Percentiles rank a stretch among this genome's conserved stretches.
These are phyloP conservation scores for Centaurea solstitialis DNA, from an alignment of 129 eudicot species.

Conservation along the genomic window DNA sequence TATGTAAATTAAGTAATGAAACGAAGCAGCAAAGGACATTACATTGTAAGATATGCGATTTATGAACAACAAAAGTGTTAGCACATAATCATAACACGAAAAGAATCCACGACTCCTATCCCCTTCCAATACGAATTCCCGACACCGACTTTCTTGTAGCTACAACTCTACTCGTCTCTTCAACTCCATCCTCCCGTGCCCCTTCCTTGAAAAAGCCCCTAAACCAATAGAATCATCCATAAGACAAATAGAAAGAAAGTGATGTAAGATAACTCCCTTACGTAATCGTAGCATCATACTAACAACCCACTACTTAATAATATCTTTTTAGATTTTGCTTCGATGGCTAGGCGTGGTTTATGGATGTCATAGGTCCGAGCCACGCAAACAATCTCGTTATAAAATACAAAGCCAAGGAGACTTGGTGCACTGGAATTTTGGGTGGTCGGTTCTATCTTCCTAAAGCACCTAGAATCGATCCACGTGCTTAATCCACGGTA, in stretches of 20 bases:
- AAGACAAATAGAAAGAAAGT: slow-evolving; percentile 19
- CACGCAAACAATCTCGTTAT: too few relatives aligned
- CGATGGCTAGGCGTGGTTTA: neutral
- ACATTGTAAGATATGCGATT: slow-evolving; percentile 12
- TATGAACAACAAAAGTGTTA: slow-evolving; percentile 12
- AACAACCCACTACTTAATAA: neutral
- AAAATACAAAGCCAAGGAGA: neutral
- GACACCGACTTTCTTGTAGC: slow-evolving; percentile 35
- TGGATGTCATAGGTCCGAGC: neutral
- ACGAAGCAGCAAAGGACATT: neutral
- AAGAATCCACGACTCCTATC: slow-evolving; percentile 32
- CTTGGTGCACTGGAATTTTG: neutral
- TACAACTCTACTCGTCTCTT: slow-evolving; percentile 31
- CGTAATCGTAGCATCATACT: neutral
- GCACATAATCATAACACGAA: slow-evolving; percentile 19
- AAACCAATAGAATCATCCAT: slow-evolving; percentile 33
- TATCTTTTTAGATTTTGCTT: neutral
- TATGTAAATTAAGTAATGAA: neutral
- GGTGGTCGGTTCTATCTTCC: neutral
- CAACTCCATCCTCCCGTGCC: slow-evolving; percentile 27
- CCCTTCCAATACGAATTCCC: slow-evolving; percentile 39
- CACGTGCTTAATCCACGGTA: neutral
- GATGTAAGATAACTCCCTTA: neutral
- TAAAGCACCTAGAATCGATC: neutral
- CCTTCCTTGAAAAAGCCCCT: slow-evolving; percentile 39